Base-by-base conservation (phyloP, 2,329 filamentous ascomycete species). In the Neurospora sp. region DNA sequence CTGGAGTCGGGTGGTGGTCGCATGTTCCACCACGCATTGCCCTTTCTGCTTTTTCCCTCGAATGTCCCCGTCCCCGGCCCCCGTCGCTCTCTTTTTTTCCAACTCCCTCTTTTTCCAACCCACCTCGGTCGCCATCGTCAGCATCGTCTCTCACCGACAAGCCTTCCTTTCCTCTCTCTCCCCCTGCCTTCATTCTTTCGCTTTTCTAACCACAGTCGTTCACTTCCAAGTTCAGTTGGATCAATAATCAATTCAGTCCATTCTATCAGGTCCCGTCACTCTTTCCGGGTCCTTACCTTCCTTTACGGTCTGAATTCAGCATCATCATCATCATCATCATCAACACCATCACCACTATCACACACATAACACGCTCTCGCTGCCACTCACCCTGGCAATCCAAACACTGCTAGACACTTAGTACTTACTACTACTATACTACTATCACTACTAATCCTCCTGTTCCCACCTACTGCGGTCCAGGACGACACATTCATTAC, bases 131-230 rank as follows among this genome's bases (percentile, higher is more conserved):
- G 72, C 72, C 72, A 73, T 71, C 72, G 74, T 74, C 73, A 74
- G 52, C 33, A 23, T 62, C 71, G 73, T 73, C 70, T 70, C 66
- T 71, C 72, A 69, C 75, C 75, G 71, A 76, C 73, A 71, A 69
- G 72, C 72, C 70, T 67, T 74, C 72, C 71, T 66, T 71, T 69
- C 68, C 71, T 69, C 72, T 72, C 70, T 67, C 72, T 70, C 70
- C 71, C 72, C 73, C 74, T 73, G 70, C 72, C 52, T 76, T 76
- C 73, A 78, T 74, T 76, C 77, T 79, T 82, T 81, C 77, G 77
- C 80, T 82, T 82, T 79, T 78, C 81, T 84, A 81, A 79, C 77
- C 77, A 78, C 79, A 84, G 83, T 85, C 84, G 80, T 80, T 85
- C 83, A 79, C 83, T 85, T 36, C 33, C 33, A 36, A 36, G 33